phyloP scores from a whole-genome alignment of 306 rosid species.

The Comarum palustre region DNA sequence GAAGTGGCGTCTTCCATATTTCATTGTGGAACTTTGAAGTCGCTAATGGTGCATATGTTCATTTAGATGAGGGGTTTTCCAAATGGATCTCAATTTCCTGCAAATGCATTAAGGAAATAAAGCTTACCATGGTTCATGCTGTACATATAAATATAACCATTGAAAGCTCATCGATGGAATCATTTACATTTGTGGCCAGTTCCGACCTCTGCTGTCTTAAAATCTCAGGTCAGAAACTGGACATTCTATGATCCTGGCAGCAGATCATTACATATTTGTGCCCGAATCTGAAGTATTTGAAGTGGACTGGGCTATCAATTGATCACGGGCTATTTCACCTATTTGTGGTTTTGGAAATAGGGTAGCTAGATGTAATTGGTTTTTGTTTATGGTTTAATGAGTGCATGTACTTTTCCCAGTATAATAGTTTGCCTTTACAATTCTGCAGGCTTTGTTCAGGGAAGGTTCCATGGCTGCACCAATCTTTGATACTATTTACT shows the following conservation, averaged over 20 bases:
- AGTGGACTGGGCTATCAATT: neutral
- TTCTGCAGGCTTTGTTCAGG: neutral
- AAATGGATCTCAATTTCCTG: neutral
- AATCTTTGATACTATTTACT: neutral
- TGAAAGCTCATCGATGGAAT: neutral
- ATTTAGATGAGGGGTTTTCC: neutral
- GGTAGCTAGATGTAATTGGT: neutral
- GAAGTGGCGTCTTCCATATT: neutral
- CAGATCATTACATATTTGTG: neutral
- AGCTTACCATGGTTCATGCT: accelerated
- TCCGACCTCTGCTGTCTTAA: neutral
- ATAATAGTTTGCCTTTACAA: neutral
- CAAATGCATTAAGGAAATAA: neutral
- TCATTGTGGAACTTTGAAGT: neutral
- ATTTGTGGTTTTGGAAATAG: neutral
- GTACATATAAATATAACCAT: neutral
- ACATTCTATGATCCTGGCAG: neutral
- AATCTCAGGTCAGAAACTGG: neutral
- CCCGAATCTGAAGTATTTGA: neutral
- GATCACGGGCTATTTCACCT: neutral
- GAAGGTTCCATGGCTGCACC: neutral
- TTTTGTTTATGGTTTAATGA: neutral
- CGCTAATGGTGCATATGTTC: neutral
- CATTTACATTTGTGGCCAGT: neutral
- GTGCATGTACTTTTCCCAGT: neutral